Base-by-base conservation (phyloP, 2,329 filamentous ascomycete species). In the Canariomyces notabilis region DNA sequence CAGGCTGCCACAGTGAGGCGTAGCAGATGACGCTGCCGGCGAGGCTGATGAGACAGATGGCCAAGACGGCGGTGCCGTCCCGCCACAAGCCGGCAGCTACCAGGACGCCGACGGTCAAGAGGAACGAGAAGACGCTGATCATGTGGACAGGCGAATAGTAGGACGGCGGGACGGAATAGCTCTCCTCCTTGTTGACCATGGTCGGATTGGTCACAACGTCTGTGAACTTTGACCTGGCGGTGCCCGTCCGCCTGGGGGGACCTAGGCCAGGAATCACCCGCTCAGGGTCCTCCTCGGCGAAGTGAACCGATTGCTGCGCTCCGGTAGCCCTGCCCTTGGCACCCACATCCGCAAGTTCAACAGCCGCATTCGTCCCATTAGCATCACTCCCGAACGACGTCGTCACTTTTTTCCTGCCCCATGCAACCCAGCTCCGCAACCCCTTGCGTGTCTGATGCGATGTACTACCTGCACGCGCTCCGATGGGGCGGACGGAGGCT, bases 1-100 rank as follows among this genome's bases (percentile, higher is more conserved):
- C 64, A 0, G 79, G 76, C 26, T 66, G 64, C 79, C 80, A 83
- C 60, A 71, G 73, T 3, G 75, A 77, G 7, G 79, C 79, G 49
- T 74, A 72, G 18, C 80, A 76, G 3, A 76, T 71, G 2, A 81
- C 64, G 14, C 69, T 74, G 15, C 75, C 76, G 2, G 76, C 72
- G 8, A 74, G 45, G 7, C 76, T 74, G 45, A 83, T 73, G 20
- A 75, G 64, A 0, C 65, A 60, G 8, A 81, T 68, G 18, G 79
- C 75, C 14, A 77, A 37, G 15, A 74, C 67, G 15, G 75, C 75
- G 1, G 73, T 72, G 6, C 73, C 76, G 54, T 79, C 76, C 15
- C 67, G 46, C 50, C 72, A 67, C 11, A 65, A 31, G 2, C 64
- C 57, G 0, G 74, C 72, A 38, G 64, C 65, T 1, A 63, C 59